phyloP scores from a whole-genome alignment of 148 eudicot genomes.

The Rheum nobile region DNA sequence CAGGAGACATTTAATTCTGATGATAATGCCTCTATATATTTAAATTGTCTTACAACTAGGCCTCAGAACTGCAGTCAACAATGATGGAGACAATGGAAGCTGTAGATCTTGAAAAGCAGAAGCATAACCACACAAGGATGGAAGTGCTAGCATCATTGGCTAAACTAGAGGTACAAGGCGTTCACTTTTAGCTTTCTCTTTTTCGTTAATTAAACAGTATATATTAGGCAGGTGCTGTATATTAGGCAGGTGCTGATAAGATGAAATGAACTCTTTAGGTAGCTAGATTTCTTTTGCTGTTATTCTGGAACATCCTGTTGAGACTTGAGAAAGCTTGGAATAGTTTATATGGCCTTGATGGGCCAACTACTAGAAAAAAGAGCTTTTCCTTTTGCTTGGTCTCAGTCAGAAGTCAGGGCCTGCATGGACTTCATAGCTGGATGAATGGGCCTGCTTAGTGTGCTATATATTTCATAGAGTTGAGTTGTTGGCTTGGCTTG shows the following conservation, averaged over 20 bases:
- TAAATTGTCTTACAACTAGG: slow-evolving; percentile 26
- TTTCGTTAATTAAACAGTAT: not conserved
- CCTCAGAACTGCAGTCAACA: slow-evolving; percentile 73
- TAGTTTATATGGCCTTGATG: not conserved
- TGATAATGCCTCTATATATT: not conserved
- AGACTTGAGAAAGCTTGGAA: not conserved
- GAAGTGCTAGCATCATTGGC: slow-evolving; percentile 72
- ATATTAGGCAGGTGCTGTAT: not conserved
- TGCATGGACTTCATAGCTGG: not conserved
- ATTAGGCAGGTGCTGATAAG: not conserved
- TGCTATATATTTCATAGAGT: not conserved
- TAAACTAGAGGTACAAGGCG: slow-evolving; percentile 60
- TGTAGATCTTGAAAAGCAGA: slow-evolving; percentile 84
- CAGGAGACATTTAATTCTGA: not conserved
- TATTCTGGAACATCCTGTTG: not conserved
- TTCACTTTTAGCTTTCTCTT: not conserved
- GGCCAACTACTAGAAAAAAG: not conserved
- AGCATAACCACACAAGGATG: slow-evolving; percentile 93
- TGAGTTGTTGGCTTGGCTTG: not conserved
- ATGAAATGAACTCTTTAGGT: not conserved
- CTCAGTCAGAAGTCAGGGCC: not conserved
- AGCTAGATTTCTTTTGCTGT: not conserved
- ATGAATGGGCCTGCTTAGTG: not conserved
- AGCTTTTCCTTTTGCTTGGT: not conserved
- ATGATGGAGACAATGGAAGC: slow-evolving; percentile 97